phyloP scores from a whole-genome alignment of 805 yeast genomes.

The Pichia pseudocactophila region DNA sequence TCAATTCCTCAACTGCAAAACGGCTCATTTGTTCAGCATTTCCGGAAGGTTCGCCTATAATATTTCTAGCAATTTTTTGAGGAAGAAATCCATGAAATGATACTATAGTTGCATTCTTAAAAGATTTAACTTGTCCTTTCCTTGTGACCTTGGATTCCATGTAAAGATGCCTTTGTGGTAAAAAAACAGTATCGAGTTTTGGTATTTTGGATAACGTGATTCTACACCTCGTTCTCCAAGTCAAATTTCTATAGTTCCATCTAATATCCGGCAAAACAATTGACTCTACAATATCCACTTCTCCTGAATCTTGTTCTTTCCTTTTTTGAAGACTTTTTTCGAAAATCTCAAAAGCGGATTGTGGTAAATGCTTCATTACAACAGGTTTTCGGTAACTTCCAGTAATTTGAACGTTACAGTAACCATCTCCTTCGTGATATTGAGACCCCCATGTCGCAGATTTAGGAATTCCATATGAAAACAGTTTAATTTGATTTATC shows the following conservation, averaged over 20 bases:
- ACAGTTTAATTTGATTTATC: slow-evolving; percentile 16
- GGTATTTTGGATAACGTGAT: slow-evolving; percentile 16
- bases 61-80: slow-evolving; percentile 65
- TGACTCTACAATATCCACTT: slow-evolving; percentile 7
- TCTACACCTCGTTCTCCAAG: slow-evolving; percentile 20
- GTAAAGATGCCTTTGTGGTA: slow-evolving; percentile 26
- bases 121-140: slow-evolving; percentile 1
- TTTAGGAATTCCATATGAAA: slow-evolving; percentile 15
- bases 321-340: slow-evolving; percentile 14
- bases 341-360: slow-evolving; percentile 22
- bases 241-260: slow-evolving; percentile 21
- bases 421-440: slow-evolving; percentile 5
- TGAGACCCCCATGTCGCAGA: slow-evolving; percentile 25
- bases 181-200: slow-evolving; percentile 12
- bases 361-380: slow-evolving; percentile 18
- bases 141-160: slow-evolving; percentile 11
- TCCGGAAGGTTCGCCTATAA: slow-evolving; percentile 90
- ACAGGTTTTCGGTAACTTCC: slow-evolving; percentile 26
- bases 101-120: slow-evolving; percentile 59
- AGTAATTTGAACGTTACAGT: slow-evolving; percentile 22
- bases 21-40: slow-evolving; percentile 74
- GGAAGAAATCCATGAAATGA: slow-evolving; percentile 97
- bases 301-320: not conserved
- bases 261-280: slow-evolving; percentile 22
- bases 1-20: slow-evolving; percentile 68